phyloP scores from a whole-genome alignment of 1,139 yeast species.

The Hansenula anomala region DNA sequence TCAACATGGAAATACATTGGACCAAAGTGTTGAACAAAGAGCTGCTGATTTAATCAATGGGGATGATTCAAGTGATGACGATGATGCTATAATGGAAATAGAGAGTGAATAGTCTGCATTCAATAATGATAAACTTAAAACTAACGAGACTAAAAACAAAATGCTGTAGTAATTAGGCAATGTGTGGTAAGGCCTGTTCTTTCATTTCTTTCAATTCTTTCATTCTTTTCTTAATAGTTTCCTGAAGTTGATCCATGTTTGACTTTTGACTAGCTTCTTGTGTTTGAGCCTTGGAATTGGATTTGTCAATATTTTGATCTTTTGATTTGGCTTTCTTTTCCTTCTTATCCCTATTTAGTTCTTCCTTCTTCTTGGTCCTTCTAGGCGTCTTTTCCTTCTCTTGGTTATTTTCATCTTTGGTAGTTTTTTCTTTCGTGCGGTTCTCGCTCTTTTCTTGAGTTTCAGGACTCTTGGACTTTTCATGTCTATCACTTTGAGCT shows the following conservation, averaged over 20 bases:
- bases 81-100: slow-evolving; percentile 58
- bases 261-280: neutral
- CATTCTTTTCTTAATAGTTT: neutral
- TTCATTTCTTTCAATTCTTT: neutral
- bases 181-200: neutral
- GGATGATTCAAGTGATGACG: slow-evolving; percentile 54
- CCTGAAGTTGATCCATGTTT: neutral
- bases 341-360: no score
- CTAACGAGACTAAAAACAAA: no score
- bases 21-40: slow-evolving; percentile 20
- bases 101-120: slow-evolving; percentile 41
- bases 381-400: no score
- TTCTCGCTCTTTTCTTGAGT: no score
- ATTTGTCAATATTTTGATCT: no score
- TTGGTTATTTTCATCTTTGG: no score
- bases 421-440: no score
- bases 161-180: neutral
- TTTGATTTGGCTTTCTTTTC: no score
- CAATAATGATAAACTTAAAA: neutral
- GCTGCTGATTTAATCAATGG: slow-evolving; percentile 42
- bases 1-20: slow-evolving; percentile 16
- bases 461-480: no score
- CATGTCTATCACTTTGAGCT: no score
- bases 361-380: no score
- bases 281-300: no score